Evolutionary conservation across 352 stramenopile species (phyloP), one percentile per base, ranked within the genome.

Genomic region (Globisporangium megalacanthum): DNA sequence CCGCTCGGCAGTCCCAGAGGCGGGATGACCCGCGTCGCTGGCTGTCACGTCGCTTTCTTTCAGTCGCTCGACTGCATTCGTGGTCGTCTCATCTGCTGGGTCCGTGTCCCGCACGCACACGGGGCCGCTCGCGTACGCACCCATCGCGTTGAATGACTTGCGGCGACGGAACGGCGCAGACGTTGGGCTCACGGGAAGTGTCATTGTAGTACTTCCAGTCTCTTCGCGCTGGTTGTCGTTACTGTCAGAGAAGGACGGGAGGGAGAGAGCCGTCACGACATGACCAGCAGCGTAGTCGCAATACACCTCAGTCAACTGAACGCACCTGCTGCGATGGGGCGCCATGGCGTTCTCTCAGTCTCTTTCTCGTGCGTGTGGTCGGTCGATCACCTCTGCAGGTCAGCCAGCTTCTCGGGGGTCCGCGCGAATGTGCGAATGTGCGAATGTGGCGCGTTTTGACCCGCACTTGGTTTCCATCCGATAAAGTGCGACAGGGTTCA

Each of bases 281-380:
- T 29, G 25, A 29, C 25, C 25, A 29, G 25, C 25, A 29, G 25
- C 25, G 25, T 1, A 29, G 25, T 29, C 25, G 25, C 25, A 29
- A 29, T 29, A 4, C 25, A 29, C 25, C 1, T 29, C 25, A 29
- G 25, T 29, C 25, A 14, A 46, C 6, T n/a, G 19, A 54, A 48
- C 56, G 46, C 66, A 83, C 73, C 62, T 29, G 58, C 45, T 77
- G 25, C 25, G 77, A 54, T 80, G 61, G 51, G 73, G 73, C 29
- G 73, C 63, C 73, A 83, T 83, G 11, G 31, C 20, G 10, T 4
- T 14, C 25, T 29, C 25, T 48, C 45, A 11, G 29, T 22, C 46
- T 22, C 29, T 29, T 29, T 29, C 4, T 29, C 25, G 1, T 29
- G 25, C 25, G 25, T 29, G 25, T 29, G 25, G 25, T 29, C 25